These are phyloP conservation scores for Sclerotinia borealis DNA, from an alignment of 2,329 filamentous ascomycete genomes.

Conservation along the genomic window DNA sequence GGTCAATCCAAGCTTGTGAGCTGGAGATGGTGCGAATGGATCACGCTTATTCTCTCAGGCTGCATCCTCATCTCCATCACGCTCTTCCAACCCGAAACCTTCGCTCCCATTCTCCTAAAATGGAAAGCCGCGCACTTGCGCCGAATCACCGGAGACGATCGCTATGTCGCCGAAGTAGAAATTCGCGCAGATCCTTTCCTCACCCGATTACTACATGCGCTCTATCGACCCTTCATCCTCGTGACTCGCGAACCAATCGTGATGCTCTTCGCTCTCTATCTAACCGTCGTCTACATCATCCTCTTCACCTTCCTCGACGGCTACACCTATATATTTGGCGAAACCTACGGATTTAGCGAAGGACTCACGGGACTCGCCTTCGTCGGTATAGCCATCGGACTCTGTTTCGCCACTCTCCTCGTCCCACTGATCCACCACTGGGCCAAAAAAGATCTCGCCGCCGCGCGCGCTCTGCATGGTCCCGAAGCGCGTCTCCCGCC, in stretches of 20 bases:
- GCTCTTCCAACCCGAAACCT: slow-evolving; percentile 53
- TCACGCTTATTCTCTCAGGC: slow-evolving; percentile 49
- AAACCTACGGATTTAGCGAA: slow-evolving; percentile 61
- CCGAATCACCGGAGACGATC: slow-evolving; percentile 35
- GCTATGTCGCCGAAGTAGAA: slow-evolving; percentile 15
- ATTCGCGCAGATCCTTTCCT: slow-evolving; percentile 41
- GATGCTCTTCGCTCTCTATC: slow-evolving; percentile 61
- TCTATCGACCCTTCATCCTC: slow-evolving; percentile 35
- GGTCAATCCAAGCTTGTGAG: slow-evolving; percentile 48
- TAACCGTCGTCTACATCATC: slow-evolving; percentile 69
- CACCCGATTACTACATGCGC: slow-evolving; percentile 54
- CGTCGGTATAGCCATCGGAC: slow-evolving; percentile 48
- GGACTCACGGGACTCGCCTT: slow-evolving; percentile 73
- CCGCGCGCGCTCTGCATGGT: slow-evolving; percentile 2
- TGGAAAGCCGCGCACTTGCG: slow-evolving; percentile 46
- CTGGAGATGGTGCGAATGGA: slow-evolving; percentile 63
- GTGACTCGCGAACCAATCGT: slow-evolving; percentile 66
- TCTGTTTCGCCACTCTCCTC: slow-evolving; percentile 50
- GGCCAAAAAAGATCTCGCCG: slow-evolving; percentile 18
- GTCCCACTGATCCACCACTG: slow-evolving; percentile 32
- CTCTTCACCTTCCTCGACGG: slow-evolving; percentile 82
- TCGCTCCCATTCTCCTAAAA: slow-evolving; percentile 50
- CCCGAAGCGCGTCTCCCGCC: slow-evolving; percentile 37
- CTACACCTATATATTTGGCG: slow-evolving; percentile 73
- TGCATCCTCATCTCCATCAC: slow-evolving; percentile 50